phyloP scores from a whole-genome alignment of 305 asterid species.

The Fraxinus platypoda region DNA sequence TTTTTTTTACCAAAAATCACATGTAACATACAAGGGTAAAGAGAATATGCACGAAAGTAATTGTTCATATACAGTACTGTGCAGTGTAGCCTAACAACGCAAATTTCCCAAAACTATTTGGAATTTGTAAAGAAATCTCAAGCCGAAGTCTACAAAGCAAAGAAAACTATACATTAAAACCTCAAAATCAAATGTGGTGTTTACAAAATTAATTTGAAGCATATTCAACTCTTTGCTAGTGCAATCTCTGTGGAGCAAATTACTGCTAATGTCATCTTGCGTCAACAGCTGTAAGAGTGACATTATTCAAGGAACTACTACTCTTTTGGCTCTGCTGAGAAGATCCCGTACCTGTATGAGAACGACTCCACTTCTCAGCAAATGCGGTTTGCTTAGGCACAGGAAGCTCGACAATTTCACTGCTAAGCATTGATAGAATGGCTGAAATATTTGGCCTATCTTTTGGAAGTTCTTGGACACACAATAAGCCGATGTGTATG shows the following conservation, averaged over 20 bases:
- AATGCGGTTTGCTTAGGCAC: constrained; percentile 44
- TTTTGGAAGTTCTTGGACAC: constrained; percentile 41
- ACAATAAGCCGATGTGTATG: constrained; percentile 44
- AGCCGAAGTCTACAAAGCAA: neutral
- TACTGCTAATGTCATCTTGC: constrained; percentile 22
- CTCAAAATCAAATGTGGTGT: neutral
- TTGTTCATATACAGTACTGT: no score
- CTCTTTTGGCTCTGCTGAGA: constrained; percentile 36
- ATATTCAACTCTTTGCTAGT: neutral
- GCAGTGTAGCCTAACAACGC: no score
- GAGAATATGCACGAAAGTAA: neutral
- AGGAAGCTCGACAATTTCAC: constrained; percentile 40
- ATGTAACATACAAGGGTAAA: no score
- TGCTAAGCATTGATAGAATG: constrained; percentile 46
- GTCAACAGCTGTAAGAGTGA: constrained; percentile 30
- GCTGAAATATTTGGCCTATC: constrained; percentile 47
- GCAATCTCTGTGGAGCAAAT: neutral
- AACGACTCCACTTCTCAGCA: constrained; percentile 14
- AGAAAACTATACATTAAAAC: neutral
- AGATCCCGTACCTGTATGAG: constrained; percentile 32
- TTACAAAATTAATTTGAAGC: neutral
- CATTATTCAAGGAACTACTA: constrained; percentile 27
- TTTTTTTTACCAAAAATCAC: no score
- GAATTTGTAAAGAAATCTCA: neutral
- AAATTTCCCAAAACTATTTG: neutral